A percentile compares a stretch with the other conserved stretches of the same genome.
These are phyloP conservation scores for Canavalia gladiata DNA, from an alignment of 306 rosid species.

Conservation along the genomic window DNA sequence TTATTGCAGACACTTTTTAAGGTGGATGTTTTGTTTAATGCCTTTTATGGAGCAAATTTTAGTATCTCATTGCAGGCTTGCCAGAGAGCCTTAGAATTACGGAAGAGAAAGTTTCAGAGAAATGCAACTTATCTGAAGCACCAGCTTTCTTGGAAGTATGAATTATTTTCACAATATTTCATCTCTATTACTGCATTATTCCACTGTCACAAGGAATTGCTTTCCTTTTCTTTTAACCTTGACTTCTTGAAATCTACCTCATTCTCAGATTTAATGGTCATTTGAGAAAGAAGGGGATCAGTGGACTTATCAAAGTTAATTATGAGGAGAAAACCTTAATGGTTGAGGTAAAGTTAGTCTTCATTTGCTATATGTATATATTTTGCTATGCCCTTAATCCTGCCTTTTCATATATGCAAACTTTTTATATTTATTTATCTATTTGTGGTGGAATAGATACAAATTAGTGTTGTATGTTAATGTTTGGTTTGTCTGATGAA, in stretches of 20 bases:
- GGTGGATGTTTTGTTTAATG: slow-evolving; percentile 1
- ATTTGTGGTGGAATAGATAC: background rate
- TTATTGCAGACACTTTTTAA: slow-evolving; percentile 3
- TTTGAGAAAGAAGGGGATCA: slow-evolving; percentile 86
- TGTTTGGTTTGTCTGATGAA: slow-evolving; percentile 20
- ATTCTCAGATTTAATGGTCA: slow-evolving; percentile 76
- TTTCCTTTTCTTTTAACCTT: background rate
- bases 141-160: slow-evolving; percentile 89
- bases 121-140: slow-evolving; percentile 72
- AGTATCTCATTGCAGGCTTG: slow-evolving; percentile 66
- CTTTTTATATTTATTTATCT: background rate
- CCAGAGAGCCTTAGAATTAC: slow-evolving; percentile 62
- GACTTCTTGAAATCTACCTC: slow-evolving; percentile 30
- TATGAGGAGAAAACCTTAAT: slow-evolving; percentile 78
- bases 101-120: slow-evolving; percentile 67
- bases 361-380: slow-evolving; percentile 4
- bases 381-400: background rate
- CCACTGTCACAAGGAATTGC: background rate
- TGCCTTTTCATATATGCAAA: background rate
- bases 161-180: slow-evolving; percentile 23
- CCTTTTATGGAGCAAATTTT: background rate
- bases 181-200: slow-evolving; percentile 13
- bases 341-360: slow-evolving; percentile 74
- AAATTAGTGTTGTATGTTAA: background rate
- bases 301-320: slow-evolving; percentile 75